phyloP scores from a whole-genome alignment of 306 rosid genomes.

The Lathyrus sativus region DNA sequence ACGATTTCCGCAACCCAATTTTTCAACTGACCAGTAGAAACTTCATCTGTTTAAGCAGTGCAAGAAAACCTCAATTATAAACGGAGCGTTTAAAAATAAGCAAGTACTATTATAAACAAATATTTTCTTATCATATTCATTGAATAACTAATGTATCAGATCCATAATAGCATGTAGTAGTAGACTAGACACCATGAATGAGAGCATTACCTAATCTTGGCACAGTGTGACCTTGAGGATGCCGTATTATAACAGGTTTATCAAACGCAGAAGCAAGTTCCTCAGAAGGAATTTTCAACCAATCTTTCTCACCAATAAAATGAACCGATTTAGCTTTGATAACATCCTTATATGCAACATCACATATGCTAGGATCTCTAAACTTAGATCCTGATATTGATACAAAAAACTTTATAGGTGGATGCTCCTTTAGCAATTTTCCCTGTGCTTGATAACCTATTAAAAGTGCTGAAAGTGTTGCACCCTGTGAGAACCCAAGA shows the following conservation, averaged over 20 bases:
- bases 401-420: slow-evolving; percentile 62
- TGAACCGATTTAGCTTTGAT: slow-evolving; percentile 77
- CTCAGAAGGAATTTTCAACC: slow-evolving; percentile 76
- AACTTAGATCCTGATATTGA: slow-evolving; percentile 81
- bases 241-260: slow-evolving; percentile 69
- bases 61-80: slow-evolving; percentile 20
- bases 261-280: slow-evolving; percentile 73
- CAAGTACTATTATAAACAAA: background rate
- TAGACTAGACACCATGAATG: background rate
- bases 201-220: slow-evolving; percentile 68
- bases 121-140: too few relatives aligned
- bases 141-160: too few relatives aligned
- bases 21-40: slow-evolving; percentile 42
- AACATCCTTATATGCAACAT: slow-evolving; percentile 69
- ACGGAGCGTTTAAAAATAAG: too few relatives aligned
- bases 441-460: slow-evolving; percentile 88
- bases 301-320: slow-evolving; percentile 81
- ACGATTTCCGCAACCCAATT: slow-evolving; percentile 50
- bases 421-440: slow-evolving; percentile 78
- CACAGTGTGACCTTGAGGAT: slow-evolving; percentile 88
- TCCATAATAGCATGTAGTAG: too few relatives aligned
- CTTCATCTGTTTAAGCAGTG: slow-evolving; percentile 58
- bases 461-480: slow-evolving; percentile 72
- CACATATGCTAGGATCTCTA: slow-evolving; percentile 78
- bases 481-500: slow-evolving; percentile 83